phyloP scores from a whole-genome alignment of 306 rosid genomes.

The Castanea crenata region DNA sequence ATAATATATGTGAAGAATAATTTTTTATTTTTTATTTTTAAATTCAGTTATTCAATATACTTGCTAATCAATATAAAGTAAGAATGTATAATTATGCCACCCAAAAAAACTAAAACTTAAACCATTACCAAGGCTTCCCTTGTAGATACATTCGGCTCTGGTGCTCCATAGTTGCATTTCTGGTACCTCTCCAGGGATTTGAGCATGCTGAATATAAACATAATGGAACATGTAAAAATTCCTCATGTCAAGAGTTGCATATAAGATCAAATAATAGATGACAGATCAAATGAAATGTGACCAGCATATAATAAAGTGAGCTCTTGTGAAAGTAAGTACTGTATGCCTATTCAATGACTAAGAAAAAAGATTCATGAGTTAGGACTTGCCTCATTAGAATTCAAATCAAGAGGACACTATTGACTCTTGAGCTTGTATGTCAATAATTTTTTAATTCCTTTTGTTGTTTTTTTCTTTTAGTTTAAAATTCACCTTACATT shows the following conservation, averaged over 20 bases:
- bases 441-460: too few relatives aligned
- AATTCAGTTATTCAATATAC: not conserved
- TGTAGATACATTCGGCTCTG: slow-evolving; percentile 80
- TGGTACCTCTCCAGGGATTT: slow-evolving; percentile 99
- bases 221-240: not conserved
- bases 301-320: not conserved
- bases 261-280: not conserved
- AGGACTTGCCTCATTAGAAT: not conserved
- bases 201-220: slow-evolving; percentile 67
- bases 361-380: not conserved
- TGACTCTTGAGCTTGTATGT: not conserved
- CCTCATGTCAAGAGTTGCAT: not conserved
- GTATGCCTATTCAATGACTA: not conserved
- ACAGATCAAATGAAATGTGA: not conserved
- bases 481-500: not conserved
- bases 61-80: not conserved
- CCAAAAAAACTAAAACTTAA: not conserved
- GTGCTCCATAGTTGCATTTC: slow-evolving; percentile 95
- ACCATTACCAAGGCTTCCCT: slow-evolving; percentile 87
- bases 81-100: not conserved
- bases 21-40: not conserved
- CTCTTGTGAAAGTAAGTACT: not conserved
- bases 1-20: not conserved
- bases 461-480: too few relatives aligned
- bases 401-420: not conserved